Conservation (phyloP, 371 early-diverging fungal genomes). For the Mucor velutinosus region DNA sequence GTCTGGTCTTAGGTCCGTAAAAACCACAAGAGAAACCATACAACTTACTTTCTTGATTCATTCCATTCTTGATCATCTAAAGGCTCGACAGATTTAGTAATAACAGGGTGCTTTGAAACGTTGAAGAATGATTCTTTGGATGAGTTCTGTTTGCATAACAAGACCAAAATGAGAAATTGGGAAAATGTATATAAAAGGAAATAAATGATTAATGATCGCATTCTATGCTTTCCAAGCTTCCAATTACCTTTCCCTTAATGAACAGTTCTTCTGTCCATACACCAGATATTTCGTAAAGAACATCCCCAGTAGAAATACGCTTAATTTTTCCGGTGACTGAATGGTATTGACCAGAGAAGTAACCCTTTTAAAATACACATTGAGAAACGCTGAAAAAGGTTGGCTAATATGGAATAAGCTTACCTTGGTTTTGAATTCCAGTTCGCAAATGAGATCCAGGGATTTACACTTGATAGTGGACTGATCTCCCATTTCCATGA, state of each 20-base stretch:
- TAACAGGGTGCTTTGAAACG: conserved; percentile 44
- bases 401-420: neutral
- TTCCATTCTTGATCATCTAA: conserved; percentile 77
- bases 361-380: conserved; percentile 46
- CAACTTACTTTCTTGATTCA: conserved; percentile 75
- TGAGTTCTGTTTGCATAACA: conserved; percentile 3
- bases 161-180: neutral
- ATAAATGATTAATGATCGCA: neutral
- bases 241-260: conserved; percentile 34
- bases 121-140: conserved; percentile 37
- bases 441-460: conserved; percentile 74
- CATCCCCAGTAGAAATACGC: conserved; percentile 73
- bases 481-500: conserved; percentile 90
- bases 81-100: conserved; percentile 41
- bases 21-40: conserved; percentile 48
- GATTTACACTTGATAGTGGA: conserved; percentile 75
- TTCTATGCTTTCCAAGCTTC: neutral
- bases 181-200: neutral
- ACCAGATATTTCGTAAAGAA: conserved; percentile 78
- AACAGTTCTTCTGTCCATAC: conserved; percentile 84
- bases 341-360: conserved; percentile 83
- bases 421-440: conserved; percentile 95
- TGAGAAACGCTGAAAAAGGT: neutral
- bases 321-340: conserved; percentile 80
- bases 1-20: conserved; percentile 51